Evolutionary conservation across 2,329 filamentous ascomycete genomes (phyloP), one percentile per base, ranked within the genome.

Genomic region (Teratosphaeria gauchensis): DNA sequence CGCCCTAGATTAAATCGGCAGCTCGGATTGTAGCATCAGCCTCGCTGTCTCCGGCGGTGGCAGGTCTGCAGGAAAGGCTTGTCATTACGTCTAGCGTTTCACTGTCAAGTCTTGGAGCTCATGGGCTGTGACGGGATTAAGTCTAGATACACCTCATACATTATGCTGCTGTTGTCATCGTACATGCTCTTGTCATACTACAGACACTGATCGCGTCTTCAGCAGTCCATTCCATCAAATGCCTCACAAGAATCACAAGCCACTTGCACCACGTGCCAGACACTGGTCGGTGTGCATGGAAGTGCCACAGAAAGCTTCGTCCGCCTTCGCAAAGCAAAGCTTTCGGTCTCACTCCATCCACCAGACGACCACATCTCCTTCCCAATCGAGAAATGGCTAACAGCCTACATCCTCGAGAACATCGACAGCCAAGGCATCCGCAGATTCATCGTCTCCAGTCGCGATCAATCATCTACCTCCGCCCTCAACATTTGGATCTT

Each of bases 401-500:
- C 79, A n/a, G 80, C 80, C 5, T 80, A 81, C 57, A 72, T 86
- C 3, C 73, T 85, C 31, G 77, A 78, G 56, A 71, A 81, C 4
- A 78, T 83, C 48, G 81, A 85, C 28, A 78, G 78, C 58, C 77
- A 79, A 63, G 82, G 80, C 42, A 73, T 80, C 2, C 77, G 82
- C 19, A 80, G 81, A 64, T 84, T 85, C 70, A 60, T 83, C 56
- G 77, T 87, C 1, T 53, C 56, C 55, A 32, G 33, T 16, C 30
- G 16, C 54, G 19, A 53, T 51, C 38, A 16, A 52, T 3, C n/a
- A 12, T 38, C 52, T 0, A 9, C 32, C 2, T 6, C 19, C 9
- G 57, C 62, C 1, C 53, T 69, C 5, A 62, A 69, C 56, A 53
- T 84, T 31, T 85, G 83, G 83, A 74, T 83, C 57, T 85, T 86